Base-by-base conservation (phyloP, 179 eudicot species). In the Vitellaria paradoxa region DNA sequence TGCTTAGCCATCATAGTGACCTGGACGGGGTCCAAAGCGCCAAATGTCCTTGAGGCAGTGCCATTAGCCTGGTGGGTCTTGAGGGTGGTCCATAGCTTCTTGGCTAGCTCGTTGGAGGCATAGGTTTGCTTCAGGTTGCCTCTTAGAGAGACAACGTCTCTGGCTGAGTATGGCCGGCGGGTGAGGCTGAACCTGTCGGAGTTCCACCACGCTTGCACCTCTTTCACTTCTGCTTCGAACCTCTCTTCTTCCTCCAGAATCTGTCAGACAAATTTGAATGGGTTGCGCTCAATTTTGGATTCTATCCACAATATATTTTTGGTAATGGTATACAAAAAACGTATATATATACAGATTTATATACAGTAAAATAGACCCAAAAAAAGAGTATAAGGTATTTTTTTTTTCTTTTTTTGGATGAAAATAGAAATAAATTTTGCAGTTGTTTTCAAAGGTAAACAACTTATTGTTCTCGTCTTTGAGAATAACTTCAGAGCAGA, bases 151-250 rank as follows among this genome's bases (percentile, higher is more conserved):
- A 93, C 98, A 8, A 91, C 84, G 30, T 91, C 98, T 5, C 94
- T 70, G 37, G 97, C 97, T 0, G 97, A 82, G 80, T 93, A 91
- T 5, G 97, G 93, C 49, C 97, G 89, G 68, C 79, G 87, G 6
- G 93, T 93, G 64, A 87, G 87, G 84, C 74, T 87, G 87, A 93
- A 91, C 26, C 98, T 78, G 77, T 93, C 97, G 0, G 90, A 84
- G 87, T 88, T 90, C 98, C 97, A 93, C 98, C 98, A 93, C 76
- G 94, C 80, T 85, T 93, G 88, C 83, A 91, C 97, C 87, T 90
- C 97, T 7, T 92, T 92, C 63, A 92, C 94, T 77, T 93, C 97
- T 56, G 91, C 79, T 81, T 91, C 90, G 66, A 93, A 93, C 75
- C 86, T 85, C 60, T 84, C 85, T 84, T 93, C 98, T 87, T 93